Conservation (phyloP, 2,329 filamentous ascomycete genomes). For the Thielaviopsis punctulata region DNA sequence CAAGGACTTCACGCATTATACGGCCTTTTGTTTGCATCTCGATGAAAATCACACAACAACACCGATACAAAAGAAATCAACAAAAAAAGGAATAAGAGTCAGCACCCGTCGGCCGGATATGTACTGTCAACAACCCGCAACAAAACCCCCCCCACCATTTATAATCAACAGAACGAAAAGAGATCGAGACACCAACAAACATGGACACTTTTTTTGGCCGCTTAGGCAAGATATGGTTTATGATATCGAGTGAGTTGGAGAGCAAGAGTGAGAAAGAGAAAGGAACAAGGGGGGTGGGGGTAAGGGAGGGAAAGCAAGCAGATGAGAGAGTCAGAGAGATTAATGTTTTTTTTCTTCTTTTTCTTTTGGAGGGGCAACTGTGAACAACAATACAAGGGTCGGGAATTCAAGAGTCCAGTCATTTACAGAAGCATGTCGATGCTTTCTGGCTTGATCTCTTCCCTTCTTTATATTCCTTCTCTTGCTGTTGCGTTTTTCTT, state of each 20-base stretch:
- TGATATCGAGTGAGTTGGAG: too few relatives aligned
- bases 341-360: constrained; percentile 5
- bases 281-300: too few relatives aligned
- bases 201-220: too few relatives aligned
- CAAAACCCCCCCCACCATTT: too few relatives aligned
- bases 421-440: background rate
- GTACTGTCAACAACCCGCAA: background rate
- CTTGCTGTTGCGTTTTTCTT: constrained; percentile 4
- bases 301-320: too few relatives aligned
- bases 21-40: constrained; percentile 16
- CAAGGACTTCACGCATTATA: constrained; percentile 5
- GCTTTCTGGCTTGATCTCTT: background rate
- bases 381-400: background rate
- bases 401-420: background rate
- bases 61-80: constrained; percentile 18
- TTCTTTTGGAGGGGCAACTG: background rate
- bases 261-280: too few relatives aligned
- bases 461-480: background rate
- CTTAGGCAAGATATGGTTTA: too few relatives aligned
- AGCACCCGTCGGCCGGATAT: background rate
- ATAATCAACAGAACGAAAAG: too few relatives aligned
- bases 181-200: too few relatives aligned
- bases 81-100: constrained; percentile 11
- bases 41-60: too few relatives aligned
- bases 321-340: background rate